phyloP scores from a whole-genome alignment of 257 asterid species.

The Phtheirospermum japonicum region DNA sequence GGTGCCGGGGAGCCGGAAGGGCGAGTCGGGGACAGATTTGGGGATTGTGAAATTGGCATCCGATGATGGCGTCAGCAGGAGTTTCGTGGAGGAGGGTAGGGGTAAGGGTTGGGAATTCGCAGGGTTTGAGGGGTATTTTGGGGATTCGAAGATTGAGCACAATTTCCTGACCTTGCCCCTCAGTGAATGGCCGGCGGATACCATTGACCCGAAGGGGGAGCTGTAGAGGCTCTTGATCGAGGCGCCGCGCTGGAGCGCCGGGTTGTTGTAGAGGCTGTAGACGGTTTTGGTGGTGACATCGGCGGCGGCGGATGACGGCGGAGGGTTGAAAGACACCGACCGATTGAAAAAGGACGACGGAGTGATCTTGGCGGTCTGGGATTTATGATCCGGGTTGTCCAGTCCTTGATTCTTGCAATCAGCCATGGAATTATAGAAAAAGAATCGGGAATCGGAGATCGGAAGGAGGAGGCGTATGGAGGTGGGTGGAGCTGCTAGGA shows the following conservation, averaged over 20 bases:
- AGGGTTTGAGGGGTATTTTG: conserved; percentile 30
- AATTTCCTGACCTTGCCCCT: conserved; percentile 73
- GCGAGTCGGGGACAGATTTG: conserved; percentile 33
- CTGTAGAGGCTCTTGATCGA: conserved; percentile 54
- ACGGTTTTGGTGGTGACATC: conserved; percentile 44
- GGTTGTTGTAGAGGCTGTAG: conserved; percentile 37
- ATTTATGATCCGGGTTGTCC: conserved; percentile 24
- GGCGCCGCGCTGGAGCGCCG: conserved; percentile 53
- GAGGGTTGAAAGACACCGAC: conserved; percentile 47
- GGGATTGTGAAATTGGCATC: conserved; percentile 27
- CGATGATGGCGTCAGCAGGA: conserved; percentile 22
- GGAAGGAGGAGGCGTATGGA: neutral
- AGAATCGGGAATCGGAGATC: neutral
- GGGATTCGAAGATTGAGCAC: conserved; percentile 70
- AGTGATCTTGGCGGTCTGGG: conserved; percentile 22
- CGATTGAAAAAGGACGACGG: conserved; percentile 47
- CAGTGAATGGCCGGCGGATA: conserved; percentile 63
- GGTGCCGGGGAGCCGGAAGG: conserved; percentile 66
- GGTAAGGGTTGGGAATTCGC: conserved; percentile 24
- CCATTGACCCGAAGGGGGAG: conserved; percentile 58
- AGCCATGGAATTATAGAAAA: conserved; percentile 32
- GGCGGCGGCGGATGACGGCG: conserved; percentile 25
- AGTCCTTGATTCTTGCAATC: conserved; percentile 31
- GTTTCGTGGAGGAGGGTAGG: conserved; percentile 29
- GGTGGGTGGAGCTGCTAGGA: neutral